Conservation (phyloP, 1,284 basidiomycete genomes). For the Tilletia horrida region DNA sequence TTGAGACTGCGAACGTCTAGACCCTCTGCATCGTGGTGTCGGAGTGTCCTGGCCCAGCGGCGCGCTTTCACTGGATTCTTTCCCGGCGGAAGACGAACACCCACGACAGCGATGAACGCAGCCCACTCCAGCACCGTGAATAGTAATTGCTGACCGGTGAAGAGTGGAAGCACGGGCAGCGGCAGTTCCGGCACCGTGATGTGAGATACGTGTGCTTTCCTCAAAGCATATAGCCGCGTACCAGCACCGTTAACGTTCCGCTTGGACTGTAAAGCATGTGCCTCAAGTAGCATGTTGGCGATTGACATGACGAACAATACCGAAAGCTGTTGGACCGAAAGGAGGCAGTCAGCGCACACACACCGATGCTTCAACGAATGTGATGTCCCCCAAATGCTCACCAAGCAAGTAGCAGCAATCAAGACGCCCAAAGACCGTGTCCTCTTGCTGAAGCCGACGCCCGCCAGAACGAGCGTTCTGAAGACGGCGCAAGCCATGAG, state of each 20-base stretch:
- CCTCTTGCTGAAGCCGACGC: slow-evolving; percentile 33
- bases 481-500: slow-evolving; percentile 31
- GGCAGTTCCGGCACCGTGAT: slow-evolving; percentile 17
- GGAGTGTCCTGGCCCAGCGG: slow-evolving; percentile 30
- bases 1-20: slow-evolving; percentile 30
- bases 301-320: slow-evolving; percentile 35
- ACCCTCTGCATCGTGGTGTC: slow-evolving; percentile 27
- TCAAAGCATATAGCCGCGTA: too few relatives aligned
- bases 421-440: slow-evolving; percentile 32
- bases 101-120: slow-evolving; percentile 34
- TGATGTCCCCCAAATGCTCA: too few relatives aligned
- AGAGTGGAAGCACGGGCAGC: slow-evolving; percentile 30
- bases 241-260: neutral
- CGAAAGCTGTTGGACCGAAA: too few relatives aligned
- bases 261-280: slow-evolving; percentile 18
- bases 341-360: neutral
- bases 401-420: slow-evolving; percentile 34
- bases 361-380: neutral
- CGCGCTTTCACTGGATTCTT: slow-evolving; percentile 29
- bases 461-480: slow-evolving; percentile 24
- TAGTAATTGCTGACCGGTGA: slow-evolving; percentile 27
- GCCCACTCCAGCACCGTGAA: slow-evolving; percentile 37
- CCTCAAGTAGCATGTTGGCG: slow-evolving; percentile 37
- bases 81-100: slow-evolving; percentile 36
- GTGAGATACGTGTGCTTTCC: slow-evolving; percentile 20